Evolutionary conservation across 2,329 filamentous ascomycete genomes (phyloP).

Genomic region (Fusarium sp.): DNA sequence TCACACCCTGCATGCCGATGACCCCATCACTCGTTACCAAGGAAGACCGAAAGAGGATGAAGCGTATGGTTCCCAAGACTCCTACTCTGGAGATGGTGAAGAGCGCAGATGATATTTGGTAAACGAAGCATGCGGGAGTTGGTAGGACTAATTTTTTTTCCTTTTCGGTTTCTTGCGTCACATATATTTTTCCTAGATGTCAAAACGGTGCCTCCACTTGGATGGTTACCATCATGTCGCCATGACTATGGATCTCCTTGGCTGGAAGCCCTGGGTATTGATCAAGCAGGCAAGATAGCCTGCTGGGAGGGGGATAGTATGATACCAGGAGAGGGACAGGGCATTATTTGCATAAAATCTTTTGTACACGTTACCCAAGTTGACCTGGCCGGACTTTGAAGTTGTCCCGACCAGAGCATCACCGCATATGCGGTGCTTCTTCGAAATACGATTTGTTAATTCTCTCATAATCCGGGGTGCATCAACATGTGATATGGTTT

Average conservation of each 20-base stretch:
- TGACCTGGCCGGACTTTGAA: neutral
- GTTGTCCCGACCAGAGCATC: neutral
- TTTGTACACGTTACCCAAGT: slow-evolving; percentile 21
- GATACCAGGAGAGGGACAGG: slow-evolving; percentile 16
- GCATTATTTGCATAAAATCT: slow-evolving; percentile 24
- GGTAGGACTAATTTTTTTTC: slow-evolving; percentile 2
- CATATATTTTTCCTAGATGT: slow-evolving; percentile 41
- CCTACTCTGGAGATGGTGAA: slow-evolving; percentile 68
- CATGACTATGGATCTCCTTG: slow-evolving; percentile 33
- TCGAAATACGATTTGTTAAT: slow-evolving; percentile 12
- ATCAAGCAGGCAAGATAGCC: slow-evolving; percentile 14
- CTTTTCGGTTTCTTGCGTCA: slow-evolving; percentile 15
- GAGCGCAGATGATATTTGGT: slow-evolving; percentile 71
- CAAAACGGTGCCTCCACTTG: slow-evolving; percentile 25
- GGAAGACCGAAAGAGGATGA: slow-evolving; percentile 73
- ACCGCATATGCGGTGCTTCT: slow-evolving; percentile 10
- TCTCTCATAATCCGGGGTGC: slow-evolving; percentile 1
- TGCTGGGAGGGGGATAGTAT: slow-evolving; percentile 15
- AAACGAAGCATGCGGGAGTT: slow-evolving; percentile 35
- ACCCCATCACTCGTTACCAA: slow-evolving; percentile 77
- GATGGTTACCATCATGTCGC: slow-evolving; percentile 36
- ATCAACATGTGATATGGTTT: neutral
- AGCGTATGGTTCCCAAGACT: slow-evolving; percentile 68
- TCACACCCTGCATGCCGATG: slow-evolving; percentile 75
- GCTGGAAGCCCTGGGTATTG: slow-evolving; percentile 15